Percentiles rank a stretch among this genome's conserved stretches.
These are phyloP conservation scores for Beauveria brongniartii DNA, from an alignment of 2,329 filamentous ascomycete genomes.

Conservation along the genomic window DNA sequence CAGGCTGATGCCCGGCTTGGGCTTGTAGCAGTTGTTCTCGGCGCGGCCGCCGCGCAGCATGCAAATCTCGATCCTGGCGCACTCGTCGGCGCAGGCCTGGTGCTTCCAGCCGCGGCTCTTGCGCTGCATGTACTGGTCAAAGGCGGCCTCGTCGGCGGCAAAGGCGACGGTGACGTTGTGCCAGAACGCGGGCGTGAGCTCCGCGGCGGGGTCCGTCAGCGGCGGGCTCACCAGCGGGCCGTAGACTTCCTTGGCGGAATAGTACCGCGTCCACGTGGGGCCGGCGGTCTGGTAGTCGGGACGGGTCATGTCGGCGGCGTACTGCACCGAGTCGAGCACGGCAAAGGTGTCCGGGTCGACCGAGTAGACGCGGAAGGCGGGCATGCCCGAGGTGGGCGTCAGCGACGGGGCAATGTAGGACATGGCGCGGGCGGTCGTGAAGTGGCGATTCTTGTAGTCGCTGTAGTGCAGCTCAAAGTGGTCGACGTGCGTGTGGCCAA, in stretches of 20 bases:
- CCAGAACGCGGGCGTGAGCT: conserved; percentile 52
- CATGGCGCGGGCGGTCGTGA: conserved; percentile 37
- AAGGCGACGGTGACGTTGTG: conserved; percentile 46
- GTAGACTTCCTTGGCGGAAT: conserved; percentile 48
- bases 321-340: conserved; percentile 45
- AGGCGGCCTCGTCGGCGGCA: conserved; percentile 32
- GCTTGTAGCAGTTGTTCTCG: conserved; percentile 42
- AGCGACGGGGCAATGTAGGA: conserved; percentile 47
- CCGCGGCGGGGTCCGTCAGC: conserved; percentile 25
- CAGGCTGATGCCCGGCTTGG: conserved; percentile 26
- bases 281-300: conserved; percentile 33
- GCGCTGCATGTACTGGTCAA: conserved; percentile 38
- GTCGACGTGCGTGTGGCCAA: conserved; percentile 49
- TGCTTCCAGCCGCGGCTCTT: conserved; percentile 39
- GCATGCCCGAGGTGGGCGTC: conserved; percentile 46
- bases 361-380: conserved; percentile 50
- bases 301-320: conserved; percentile 43
- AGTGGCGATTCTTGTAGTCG: conserved; percentile 33
- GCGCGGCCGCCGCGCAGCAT: conserved; percentile 42
- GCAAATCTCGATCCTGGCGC: conserved; percentile 39
- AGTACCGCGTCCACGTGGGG: conserved; percentile 47
- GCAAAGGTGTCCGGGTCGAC: conserved; percentile 49
- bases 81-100: conserved; percentile 33
- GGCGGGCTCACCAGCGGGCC: conserved; percentile 36
- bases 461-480: conserved; percentile 48